These are phyloP conservation scores for Pichia pseudocactophila DNA, from an alignment of 805 yeast species.

Conservation along the genomic window DNA sequence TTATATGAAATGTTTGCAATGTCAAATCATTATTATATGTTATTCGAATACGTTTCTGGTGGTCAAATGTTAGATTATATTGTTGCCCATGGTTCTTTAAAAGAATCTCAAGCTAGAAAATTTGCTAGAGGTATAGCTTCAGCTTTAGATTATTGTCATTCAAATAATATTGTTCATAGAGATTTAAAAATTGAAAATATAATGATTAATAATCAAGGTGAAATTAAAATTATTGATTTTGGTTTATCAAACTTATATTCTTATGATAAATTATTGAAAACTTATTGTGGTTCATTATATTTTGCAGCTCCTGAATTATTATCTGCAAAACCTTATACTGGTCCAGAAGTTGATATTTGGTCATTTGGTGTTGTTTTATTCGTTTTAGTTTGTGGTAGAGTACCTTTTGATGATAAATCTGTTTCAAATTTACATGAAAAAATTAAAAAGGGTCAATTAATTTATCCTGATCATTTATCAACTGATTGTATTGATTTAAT, in stretches of 20 bases:
- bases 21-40: constrained; percentile 95
- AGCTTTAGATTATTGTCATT: constrained; percentile 89
- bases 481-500: constrained; percentile 72
- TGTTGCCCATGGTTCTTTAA: constrained; percentile 89
- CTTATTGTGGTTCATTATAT: constrained; percentile 94
- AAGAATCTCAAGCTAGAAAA: constrained; percentile 88
- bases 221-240: constrained; percentile 90
- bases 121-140: constrained; percentile 93
- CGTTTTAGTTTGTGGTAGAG: constrained; percentile 94
- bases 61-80: constrained; percentile 97
- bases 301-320: constrained; percentile 98
- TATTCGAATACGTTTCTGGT: constrained; percentile 93
- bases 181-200: constrained; percentile 95
- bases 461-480: constrained; percentile 77
- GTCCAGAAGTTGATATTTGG: constrained; percentile 98
- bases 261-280: constrained; percentile 61
- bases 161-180: constrained; percentile 91
- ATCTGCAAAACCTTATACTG: constrained; percentile 84
- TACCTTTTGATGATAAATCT: constrained; percentile 94
- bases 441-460: constrained; percentile 86
- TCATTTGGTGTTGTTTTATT: constrained; percentile 94
- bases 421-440: constrained; percentile 89
- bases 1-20: constrained; percentile 89
- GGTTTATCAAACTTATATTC: constrained; percentile 87
- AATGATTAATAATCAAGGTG: constrained; percentile 88